Conservation (phyloP, 176 grass and related monocot species). For the Oryza nivara region DNA sequence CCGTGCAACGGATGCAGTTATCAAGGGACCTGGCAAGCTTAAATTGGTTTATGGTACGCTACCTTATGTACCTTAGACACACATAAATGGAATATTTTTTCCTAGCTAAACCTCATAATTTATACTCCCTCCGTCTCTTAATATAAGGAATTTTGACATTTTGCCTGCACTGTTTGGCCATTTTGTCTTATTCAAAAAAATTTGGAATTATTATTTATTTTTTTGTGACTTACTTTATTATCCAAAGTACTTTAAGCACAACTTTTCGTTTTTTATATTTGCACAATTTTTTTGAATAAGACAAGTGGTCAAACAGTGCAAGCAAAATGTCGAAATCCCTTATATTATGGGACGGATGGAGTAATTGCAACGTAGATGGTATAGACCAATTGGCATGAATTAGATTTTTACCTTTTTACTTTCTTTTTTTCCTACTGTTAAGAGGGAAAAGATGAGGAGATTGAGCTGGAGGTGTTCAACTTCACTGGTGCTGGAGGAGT, state of each 20-base stretch:
- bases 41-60: slow-evolving; percentile 81
- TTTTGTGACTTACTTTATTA: no score
- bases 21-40: slow-evolving; percentile 76
- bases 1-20: slow-evolving; percentile 72
- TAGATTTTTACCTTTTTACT: neutral
- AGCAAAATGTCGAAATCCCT: no score
- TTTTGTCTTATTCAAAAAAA: no score
- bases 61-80: neutral
- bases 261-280: no score
- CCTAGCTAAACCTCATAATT: neutral
- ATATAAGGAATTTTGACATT: no score
- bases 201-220: no score
- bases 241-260: no score
- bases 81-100: neutral
- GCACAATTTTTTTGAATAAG: no score
- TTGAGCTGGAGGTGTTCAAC: slow-evolving; percentile 94
- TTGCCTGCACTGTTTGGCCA: no score
- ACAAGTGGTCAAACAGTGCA: no score
- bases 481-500: slow-evolving; percentile 95
- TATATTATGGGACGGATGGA: no score
- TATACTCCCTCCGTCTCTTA: no score
- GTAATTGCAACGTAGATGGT: neutral
- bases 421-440: neutral
- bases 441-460: slow-evolving; percentile 77
- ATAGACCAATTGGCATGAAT: neutral